Evolutionary conservation across 495 filamentous ascomycete genomes (phyloP).

Genomic region (Glonium stellatum): DNA sequence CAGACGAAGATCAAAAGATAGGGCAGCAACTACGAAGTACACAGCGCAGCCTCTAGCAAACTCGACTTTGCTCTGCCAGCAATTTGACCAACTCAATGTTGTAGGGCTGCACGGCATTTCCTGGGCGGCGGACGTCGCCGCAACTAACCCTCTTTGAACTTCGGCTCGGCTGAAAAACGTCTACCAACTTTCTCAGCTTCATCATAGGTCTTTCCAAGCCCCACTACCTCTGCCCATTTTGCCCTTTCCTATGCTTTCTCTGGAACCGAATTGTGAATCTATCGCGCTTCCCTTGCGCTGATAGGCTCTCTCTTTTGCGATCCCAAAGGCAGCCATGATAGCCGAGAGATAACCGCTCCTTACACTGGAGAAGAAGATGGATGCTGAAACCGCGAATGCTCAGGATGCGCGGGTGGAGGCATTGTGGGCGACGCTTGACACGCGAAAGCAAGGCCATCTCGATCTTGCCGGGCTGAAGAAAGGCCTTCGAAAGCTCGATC

Average conservation of each 20-base stretch:
- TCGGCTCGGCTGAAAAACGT: conserved; percentile 3
- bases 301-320: conserved; percentile 3
- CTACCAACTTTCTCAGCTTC: conserved; percentile 2
- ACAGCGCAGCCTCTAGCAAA: not conserved
- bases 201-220: not conserved
- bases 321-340: conserved; percentile 23
- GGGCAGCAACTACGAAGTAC: conserved; percentile 9
- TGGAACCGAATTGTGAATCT: not conserved
- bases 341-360: conserved; percentile 19
- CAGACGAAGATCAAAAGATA: conserved; percentile 4
- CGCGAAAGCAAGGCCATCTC: conserved; percentile 64
- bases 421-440: conserved; percentile 76
- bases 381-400: conserved; percentile 47
- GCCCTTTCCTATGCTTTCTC: conserved; percentile 4
- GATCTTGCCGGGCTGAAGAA: conserved; percentile 76
- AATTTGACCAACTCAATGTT: not conserved
- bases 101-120: not conserved
- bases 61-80: not conserved
- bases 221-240: not conserved
- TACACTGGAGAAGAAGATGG: conserved; percentile 31
- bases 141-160: conserved; percentile 1
- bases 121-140: not conserved
- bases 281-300: not conserved
- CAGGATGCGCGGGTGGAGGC: conserved; percentile 69
- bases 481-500: conserved; percentile 81